These are phyloP conservation scores for Eucalyptus coolabah DNA, from an alignment of 345 rosid species.

Conservation along the genomic window DNA sequence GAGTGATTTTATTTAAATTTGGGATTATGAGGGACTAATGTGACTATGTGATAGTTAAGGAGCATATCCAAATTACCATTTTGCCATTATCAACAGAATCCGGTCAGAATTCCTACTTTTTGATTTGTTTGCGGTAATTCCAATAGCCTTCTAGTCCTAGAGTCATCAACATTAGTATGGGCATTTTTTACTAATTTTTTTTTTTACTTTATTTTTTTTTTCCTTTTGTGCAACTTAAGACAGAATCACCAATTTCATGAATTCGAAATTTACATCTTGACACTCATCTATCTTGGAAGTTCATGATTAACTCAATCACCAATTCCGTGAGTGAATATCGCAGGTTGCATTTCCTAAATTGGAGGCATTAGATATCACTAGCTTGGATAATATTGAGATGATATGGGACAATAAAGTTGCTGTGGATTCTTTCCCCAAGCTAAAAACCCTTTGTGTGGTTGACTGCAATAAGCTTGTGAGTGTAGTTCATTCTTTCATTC, in stretches of 20 bases:
- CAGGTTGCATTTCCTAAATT: neutral
- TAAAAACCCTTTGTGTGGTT: fast-evolving
- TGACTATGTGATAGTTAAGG: neutral
- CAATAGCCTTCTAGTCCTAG: too few species aligned
- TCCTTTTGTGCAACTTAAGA: too few species aligned
- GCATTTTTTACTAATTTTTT: too few species aligned
- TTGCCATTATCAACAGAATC: neutral
- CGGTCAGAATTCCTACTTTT: neutral
- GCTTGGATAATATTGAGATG: neutral
- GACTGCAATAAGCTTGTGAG: neutral
- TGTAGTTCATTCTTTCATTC: neutral
- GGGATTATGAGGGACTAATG: too few species aligned
- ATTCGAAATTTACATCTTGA: too few species aligned
- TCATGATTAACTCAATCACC: neutral
- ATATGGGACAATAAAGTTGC: fast-evolving
- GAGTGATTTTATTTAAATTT: too few species aligned
- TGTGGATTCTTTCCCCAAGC: neutral
- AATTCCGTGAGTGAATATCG: fast-evolving
- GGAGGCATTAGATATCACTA: fast-evolving
- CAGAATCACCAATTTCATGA: too few species aligned
- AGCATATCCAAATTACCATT: neutral
- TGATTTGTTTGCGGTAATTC: neutral
- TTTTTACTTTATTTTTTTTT: too few species aligned
- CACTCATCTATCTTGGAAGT: too few species aligned
- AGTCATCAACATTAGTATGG: too few species aligned